These are phyloP conservation scores for Chlorella sp. DNA, from an alignment of 139 green algal species.

Conservation along the genomic window DNA sequence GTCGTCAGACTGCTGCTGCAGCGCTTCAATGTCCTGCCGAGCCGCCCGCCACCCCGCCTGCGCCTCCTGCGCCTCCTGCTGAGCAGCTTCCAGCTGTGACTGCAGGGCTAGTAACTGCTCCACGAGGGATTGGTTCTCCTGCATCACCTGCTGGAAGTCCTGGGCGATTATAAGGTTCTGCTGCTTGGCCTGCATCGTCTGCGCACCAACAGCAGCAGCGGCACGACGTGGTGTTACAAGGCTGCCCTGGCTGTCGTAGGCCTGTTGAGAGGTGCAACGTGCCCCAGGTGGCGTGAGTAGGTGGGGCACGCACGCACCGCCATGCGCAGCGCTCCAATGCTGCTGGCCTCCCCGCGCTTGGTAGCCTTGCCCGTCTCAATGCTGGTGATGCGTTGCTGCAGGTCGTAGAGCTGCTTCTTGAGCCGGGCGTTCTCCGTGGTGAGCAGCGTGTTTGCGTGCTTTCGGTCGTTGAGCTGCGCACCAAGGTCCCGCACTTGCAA, in stretches of 20 bases:
- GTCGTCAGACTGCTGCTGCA: background rate
- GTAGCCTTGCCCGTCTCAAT: conserved; percentile 6
- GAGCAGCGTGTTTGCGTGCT: conserved; percentile 7
- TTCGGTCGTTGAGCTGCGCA: conserved; percentile 1
- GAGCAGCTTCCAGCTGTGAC: background rate
- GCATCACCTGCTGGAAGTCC: background rate
- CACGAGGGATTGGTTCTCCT: background rate
- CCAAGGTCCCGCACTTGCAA: background rate
- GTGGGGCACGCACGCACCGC: background rate
- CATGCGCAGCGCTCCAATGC: background rate
- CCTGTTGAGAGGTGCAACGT: background rate
- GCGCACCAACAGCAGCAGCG: background rate
- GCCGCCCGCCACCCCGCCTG: background rate
- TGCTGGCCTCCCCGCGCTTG: conserved; percentile 7
- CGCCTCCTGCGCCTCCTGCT: no score
- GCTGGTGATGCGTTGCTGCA: conserved; percentile 1
- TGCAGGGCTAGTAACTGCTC: background rate
- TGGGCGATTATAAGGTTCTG: background rate
- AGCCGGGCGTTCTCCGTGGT: conserved; percentile 8
- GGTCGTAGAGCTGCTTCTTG: conserved; percentile 10
- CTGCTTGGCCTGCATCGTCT: background rate
- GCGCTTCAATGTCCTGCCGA: background rate
- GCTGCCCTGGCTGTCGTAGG: background rate
- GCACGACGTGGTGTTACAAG: background rate
- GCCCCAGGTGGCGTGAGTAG: background rate